A percentile compares a stretch with the other conserved stretches of the same genome.
Conservation (phyloP, 2,329 filamentous ascomycete genomes). For the Tympanopsis confertula region DNA sequence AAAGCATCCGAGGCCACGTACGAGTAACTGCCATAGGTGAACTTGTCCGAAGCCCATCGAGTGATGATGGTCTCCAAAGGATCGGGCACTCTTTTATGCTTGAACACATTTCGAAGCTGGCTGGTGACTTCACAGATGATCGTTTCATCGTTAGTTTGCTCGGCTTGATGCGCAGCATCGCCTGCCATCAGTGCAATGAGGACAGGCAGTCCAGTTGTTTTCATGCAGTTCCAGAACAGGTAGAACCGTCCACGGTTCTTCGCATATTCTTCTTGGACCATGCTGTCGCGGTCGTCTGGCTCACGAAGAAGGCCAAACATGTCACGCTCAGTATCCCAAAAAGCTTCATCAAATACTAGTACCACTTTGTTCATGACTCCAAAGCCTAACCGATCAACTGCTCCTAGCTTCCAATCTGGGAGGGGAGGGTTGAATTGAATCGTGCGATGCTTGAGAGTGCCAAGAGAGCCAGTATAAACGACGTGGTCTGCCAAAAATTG, state of each 20-base stretch:
- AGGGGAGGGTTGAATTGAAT: slow-evolving; percentile 52
- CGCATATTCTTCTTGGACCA: slow-evolving; percentile 45
- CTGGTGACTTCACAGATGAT: slow-evolving; percentile 47
- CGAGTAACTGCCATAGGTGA: slow-evolving; percentile 55
- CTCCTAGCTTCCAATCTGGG: slow-evolving; percentile 51
- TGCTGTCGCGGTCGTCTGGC: slow-evolving; percentile 35
- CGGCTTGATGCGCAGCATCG: slow-evolving; percentile 52
- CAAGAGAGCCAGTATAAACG: slow-evolving; percentile 50
- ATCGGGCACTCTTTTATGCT: slow-evolving; percentile 29
- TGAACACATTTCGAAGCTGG: slow-evolving; percentile 36
- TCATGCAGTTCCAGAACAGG: slow-evolving; percentile 60
- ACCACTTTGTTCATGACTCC: slow-evolving; percentile 58
- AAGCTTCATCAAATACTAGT: slow-evolving; percentile 51
- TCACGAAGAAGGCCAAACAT: slow-evolving; percentile 59
- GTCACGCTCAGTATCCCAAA: slow-evolving; percentile 56
- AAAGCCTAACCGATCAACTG: slow-evolving; percentile 54
- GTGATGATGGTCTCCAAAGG: slow-evolving; percentile 56
- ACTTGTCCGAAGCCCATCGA: slow-evolving; percentile 53
- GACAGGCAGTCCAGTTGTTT: slow-evolving; percentile 51
- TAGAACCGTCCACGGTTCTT: slow-evolving; percentile 51
- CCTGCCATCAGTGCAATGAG: slow-evolving; percentile 61
- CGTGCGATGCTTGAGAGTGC: slow-evolving; percentile 46
- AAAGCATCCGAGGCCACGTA: slow-evolving; percentile 49
- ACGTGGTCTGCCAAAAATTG: slow-evolving; percentile 49
- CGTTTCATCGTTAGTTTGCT: slow-evolving; percentile 37